Conservation (phyloP, 2,329 filamentous ascomycete genomes). For the Penicillium olsonii region DNA sequence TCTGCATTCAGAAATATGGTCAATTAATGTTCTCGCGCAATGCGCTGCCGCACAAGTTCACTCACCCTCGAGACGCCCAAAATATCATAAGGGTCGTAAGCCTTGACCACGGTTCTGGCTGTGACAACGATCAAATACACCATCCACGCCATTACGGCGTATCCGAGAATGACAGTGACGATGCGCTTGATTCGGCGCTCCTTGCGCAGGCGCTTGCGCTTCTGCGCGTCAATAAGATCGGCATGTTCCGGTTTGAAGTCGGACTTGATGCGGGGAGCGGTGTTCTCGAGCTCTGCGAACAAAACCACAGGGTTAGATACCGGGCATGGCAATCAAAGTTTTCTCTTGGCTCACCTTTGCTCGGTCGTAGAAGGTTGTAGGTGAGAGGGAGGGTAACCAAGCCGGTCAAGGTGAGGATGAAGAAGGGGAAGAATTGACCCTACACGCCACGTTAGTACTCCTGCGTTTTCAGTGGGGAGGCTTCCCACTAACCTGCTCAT, state of each 20-base stretch:
- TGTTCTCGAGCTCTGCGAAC: conserved; percentile 67
- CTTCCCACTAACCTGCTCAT: conserved; percentile 69
- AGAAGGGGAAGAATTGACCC: conserved; percentile 99
- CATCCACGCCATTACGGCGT: conserved; percentile 85
- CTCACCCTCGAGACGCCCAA: conserved; percentile 78
- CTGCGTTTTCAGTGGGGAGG: background rate
- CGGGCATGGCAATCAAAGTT: too few species aligned
- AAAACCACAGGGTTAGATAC: conserved; percentile 2
- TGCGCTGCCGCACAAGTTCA: conserved; percentile 1
- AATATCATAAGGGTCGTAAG: conserved; percentile 98
- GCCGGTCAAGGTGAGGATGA: conserved; percentile 86
- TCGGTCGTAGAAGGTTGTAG: conserved; percentile 80
- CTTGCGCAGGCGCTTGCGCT: conserved; percentile 83
- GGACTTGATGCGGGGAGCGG: conserved; percentile 78
- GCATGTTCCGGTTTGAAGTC: conserved; percentile 80
- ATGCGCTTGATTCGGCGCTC: conserved; percentile 86
- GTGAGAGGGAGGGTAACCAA: conserved; percentile 89
- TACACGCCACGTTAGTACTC: conserved; percentile 36
- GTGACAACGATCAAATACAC: conserved; percentile 85
- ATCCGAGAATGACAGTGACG: conserved; percentile 73
- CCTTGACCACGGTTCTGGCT: conserved; percentile 68
- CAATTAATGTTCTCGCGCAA: background rate
- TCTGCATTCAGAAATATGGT: conserved; percentile 49
- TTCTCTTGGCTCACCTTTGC: conserved; percentile 55
- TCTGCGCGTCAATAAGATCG: conserved; percentile 78